These are phyloP conservation scores for Neurospora sp. DNA, from an alignment of 495 filamentous ascomycete genomes.

Conservation along the genomic window DNA sequence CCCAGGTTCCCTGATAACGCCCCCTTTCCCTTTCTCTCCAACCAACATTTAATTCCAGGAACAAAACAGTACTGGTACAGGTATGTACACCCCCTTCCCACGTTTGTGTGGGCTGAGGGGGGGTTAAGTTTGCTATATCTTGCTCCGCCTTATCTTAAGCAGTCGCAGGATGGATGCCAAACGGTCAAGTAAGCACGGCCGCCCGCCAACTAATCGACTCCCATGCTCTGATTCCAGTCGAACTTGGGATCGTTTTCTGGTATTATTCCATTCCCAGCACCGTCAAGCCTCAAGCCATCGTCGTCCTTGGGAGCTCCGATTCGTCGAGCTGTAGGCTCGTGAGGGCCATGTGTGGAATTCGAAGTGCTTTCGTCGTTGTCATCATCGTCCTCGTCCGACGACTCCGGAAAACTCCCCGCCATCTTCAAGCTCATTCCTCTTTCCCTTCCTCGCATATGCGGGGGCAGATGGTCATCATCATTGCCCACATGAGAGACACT, in stretches of 20 bases:
- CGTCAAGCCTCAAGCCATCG: neutral
- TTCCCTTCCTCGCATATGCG: neutral
- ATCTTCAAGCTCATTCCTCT: slow-evolving; percentile 9
- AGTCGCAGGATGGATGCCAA: neutral
- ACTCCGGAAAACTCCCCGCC: slow-evolving; percentile 21
- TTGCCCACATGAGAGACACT: neutral
- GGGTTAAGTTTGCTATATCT: neutral
- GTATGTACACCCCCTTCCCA: neutral
- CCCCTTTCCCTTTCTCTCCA: neutral
- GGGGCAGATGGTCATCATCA: neutral
- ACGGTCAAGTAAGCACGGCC: neutral
- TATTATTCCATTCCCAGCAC: neutral
- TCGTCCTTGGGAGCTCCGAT: neutral
- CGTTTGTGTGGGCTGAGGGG: neutral
- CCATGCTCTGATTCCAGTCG: slow-evolving; percentile 20
- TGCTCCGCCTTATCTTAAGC: neutral
- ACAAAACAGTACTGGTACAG: neutral
- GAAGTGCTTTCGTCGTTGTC: neutral
- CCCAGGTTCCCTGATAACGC: neutral
- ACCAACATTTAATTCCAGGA: neutral
- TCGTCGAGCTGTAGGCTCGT: neutral
- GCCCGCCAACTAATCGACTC: slow-evolving; percentile 20
- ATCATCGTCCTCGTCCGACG: slow-evolving; percentile 6
- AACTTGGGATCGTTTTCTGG: neutral
- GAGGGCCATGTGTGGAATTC: neutral